Base-by-base conservation (phyloP, 768 basidiomycete species). In the Mycena leptocephala region DNA sequence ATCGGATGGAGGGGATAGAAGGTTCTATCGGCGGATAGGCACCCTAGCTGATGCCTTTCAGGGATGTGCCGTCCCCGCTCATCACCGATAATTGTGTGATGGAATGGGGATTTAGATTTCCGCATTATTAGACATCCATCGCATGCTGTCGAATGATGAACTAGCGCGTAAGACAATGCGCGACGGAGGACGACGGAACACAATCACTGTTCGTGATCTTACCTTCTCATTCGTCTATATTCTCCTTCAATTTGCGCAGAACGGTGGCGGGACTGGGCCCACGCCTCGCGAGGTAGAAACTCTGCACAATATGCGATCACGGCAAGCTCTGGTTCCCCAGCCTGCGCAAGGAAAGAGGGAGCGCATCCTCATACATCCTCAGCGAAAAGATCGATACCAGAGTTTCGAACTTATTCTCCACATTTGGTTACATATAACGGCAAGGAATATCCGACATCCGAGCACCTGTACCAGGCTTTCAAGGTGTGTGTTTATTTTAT, bases 381-480 rank as follows among this genome's bases (percentile, higher is more conserved):
- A 53, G 16, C 8, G n/a, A 8, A 24, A 75, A 20, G n/a, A 51
- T 22, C n/a, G 8, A 26, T 51, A 46, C 20, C 20, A 18, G 48
- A n/a, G 13, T 68, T 75, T n/a, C n/a, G n/a, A 13, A 69, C 22
- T 20, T 87, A 86, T 78, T 88, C 89, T 26, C 81, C 87, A 0
- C 87, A 89, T 74, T 79, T 83, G 41, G 82, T 91, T 22, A 72
- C 73, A 7, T 87, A 88, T 78, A 83, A 85, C 30, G 86, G 86
- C n/a, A 86, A 86, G 74, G 75, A 72, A 46, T 91, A 90, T 72
- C 88, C 89, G 3, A 91, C 90, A 3, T 87, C 88, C 65, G 90
- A 90, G 72, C 91, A 91, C 82, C 80, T 91, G 8, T 91, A 88
- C 71, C 90, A 91, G 72, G 85, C 89, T 24, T 80, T 89, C 80